Evolutionary conservation across 129 eudicot genomes (phyloP), one percentile per base, ranked within the genome.

Genomic region (Helichrysum umbraculigerum): DNA sequence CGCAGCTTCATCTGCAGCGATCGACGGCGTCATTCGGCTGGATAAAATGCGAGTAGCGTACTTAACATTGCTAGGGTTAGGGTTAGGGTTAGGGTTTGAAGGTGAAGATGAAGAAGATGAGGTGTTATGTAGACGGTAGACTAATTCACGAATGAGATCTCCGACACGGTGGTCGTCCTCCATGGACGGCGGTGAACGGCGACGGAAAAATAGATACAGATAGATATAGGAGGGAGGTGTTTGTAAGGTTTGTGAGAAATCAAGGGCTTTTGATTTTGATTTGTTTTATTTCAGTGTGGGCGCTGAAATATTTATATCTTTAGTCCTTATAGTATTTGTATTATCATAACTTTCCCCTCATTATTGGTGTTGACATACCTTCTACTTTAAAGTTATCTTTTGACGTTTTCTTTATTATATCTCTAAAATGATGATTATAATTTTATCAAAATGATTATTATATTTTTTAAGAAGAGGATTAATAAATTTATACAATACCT

Each of bases 1-100:
- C 16, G 97, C 90, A 56, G 92, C 76, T 51, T 87, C 97, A 74
- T 95, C 96, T 4, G 89, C 73, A 51, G 89, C 47, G 67, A 95
- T 89, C 28, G 99, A 91, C 0, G 97, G 99, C 60, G 88, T 84
- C 96, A 95, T 89, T 9, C 99, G 96, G 85, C 97, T 91, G 70
- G 96, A 87, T 57, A 95, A 83, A 57, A 95, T 89, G 56, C 97
- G 92, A 44, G 89, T 58, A 25, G 95, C 92, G 87, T 95, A 95
- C 51, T 79, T 81, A 50, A 95, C 87, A 41, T 90, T 77, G 78
- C 51, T 70, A 69, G 71, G 74, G 81, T 67, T 80, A 59, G 75
- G 78, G 61, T 77, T 69, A 51, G 98, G 81, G 87, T 83, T 91
- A 32, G 84, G 51, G 25, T 65, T 66, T 66, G 97, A 85, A 86